phyloP scores from a whole-genome alignment of 768 basidiomycete species.

The Trametopsis cervina region DNA sequence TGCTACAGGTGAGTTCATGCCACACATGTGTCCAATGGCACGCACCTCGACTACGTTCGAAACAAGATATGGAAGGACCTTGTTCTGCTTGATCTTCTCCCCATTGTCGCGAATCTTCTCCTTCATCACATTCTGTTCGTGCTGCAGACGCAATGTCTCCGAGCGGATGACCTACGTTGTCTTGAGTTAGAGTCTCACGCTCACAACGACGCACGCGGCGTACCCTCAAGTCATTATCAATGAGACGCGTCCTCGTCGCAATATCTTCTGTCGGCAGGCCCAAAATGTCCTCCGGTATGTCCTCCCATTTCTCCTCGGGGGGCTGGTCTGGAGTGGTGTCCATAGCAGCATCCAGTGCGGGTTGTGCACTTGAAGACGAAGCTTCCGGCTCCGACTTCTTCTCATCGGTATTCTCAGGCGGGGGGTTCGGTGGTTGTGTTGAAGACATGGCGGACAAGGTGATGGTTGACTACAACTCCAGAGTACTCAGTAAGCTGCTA shows the following conservation, averaged over 20 bases:
- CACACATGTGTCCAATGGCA: neutral
- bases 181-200: constrained; percentile 3
- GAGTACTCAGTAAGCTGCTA: neutral
- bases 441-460: constrained; percentile 42
- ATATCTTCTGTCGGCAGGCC: constrained; percentile 80
- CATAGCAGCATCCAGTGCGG: constrained; percentile 42
- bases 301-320: constrained; percentile 78
- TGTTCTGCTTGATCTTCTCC: constrained; percentile 99
- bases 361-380: constrained; percentile 25
- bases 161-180: constrained; percentile 87
- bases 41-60: constrained; percentile 93
- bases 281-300: constrained; percentile 87
- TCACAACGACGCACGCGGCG: constrained; percentile 13
- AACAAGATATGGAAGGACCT: constrained; percentile 95
- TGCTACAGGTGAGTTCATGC: neutral
- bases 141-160: constrained; percentile 84
- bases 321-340: constrained; percentile 68
- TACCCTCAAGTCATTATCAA: constrained; percentile 97
- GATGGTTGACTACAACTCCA: neutral
- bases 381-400: constrained; percentile 41
- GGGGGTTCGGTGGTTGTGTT: constrained; percentile 39
- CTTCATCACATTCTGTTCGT: constrained; percentile 94
- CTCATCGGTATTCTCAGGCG: constrained; percentile 27
- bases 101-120: constrained; percentile 98
- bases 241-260: constrained; percentile 79